Base-by-base conservation (phyloP, 306 rosid species). In the Vigna reflexopilosa region DNA sequence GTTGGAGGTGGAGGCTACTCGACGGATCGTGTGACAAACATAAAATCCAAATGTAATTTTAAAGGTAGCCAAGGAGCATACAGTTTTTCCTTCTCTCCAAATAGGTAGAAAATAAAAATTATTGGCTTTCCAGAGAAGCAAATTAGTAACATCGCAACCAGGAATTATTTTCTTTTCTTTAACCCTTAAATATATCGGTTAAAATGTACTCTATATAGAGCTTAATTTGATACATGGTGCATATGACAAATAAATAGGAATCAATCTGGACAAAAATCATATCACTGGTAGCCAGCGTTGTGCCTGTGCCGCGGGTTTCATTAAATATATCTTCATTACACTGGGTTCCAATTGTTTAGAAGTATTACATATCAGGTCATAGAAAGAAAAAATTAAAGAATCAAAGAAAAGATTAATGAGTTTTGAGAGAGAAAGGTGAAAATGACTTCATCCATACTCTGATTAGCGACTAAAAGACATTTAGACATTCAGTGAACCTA, bases 101-200 rank as follows among this genome's bases (percentile, higher is more conserved):
- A 30, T 30, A 30, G 28, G 28, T 30, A 76, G 28, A 20, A 62
- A 44, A 58, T 58, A 16, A 48, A 32, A 69, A 8, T 34, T 5
- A 50, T 40, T 59, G 56, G n/a, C 71, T 28, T 62, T 70, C 52
- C 52, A 49, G 19, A 47, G 38, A 75, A 62, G 16, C 36, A 7
- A 44, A 48, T 61, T 19, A 30, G 61, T n/a, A 40, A 62, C 64
- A 62, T 62, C 36, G 12, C 15, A 58, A 57, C 69, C 10, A 38
- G 28, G 44, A 14, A 40, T 54, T 55, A 38, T 45, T 40, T 47
- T 58, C 48, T 9, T 44, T 44, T 9, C 4, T 44, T 44, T 44
- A 44, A 13, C 22, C 67, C 44, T 14, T 32, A 30, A 62, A 16
- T 16, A 62, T 8, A 26, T 32, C 45, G 24, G 65, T 3, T 58